These are phyloP conservation scores for Acidiella bohemica DNA, from an alignment of 495 filamentous ascomycete species.

Conservation along the genomic window DNA sequence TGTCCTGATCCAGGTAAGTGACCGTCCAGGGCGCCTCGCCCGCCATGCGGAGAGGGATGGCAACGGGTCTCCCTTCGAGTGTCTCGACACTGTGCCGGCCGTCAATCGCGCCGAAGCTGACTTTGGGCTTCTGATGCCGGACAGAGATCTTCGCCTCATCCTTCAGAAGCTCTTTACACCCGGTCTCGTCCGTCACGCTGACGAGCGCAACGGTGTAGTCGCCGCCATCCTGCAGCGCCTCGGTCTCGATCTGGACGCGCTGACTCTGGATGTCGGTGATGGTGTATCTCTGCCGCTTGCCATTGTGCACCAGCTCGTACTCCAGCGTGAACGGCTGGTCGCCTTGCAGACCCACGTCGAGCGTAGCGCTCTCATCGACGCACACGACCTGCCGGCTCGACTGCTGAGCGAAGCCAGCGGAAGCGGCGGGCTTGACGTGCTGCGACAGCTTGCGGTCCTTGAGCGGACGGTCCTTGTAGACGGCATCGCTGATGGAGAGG, in stretches of 20 bases:
- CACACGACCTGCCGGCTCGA: conserved; percentile 48
- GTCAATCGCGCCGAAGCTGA: conserved; percentile 68
- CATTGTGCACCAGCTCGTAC: conserved; percentile 86
- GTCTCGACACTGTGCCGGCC: conserved; percentile 56
- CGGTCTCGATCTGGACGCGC: conserved; percentile 56
- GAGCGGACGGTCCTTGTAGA: conserved; percentile 55
- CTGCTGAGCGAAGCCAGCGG: conserved; percentile 52
- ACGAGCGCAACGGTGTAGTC: conserved; percentile 75
- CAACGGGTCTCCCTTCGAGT: conserved; percentile 57
- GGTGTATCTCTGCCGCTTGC: conserved; percentile 58
- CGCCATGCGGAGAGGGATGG: conserved; percentile 70
- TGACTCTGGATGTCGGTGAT: conserved; percentile 47
- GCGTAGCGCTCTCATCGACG: conserved; percentile 62
- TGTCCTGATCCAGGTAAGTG: conserved; percentile 52
- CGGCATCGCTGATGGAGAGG: conserved; percentile 58
- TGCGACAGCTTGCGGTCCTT: conserved; percentile 56
- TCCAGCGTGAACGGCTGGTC: conserved; percentile 79
- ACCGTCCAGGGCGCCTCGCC: conserved; percentile 75
- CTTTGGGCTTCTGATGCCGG: conserved; percentile 71
- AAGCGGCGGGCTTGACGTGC: conserved; percentile 81
- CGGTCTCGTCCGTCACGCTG: conserved; percentile 70
- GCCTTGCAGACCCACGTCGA: conserved; percentile 61
- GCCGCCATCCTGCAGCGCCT: conserved; percentile 59
- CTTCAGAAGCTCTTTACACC: conserved; percentile 71
- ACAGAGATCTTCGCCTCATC: conserved; percentile 73